Conservation (phyloP, 805 yeast genomes). For the Nakazawaea ernobii region DNA sequence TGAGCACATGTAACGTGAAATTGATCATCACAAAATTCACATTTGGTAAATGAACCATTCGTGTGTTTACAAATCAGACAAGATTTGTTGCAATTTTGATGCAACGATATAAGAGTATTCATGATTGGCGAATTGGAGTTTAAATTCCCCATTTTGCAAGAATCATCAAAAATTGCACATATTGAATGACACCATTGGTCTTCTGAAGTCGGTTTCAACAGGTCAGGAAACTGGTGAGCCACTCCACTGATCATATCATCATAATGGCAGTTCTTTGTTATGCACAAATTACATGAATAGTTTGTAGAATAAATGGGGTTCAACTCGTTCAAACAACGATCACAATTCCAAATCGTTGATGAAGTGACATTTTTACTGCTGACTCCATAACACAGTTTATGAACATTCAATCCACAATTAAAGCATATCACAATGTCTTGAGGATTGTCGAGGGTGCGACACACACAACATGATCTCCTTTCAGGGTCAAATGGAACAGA, state of each 20-base stretch:
- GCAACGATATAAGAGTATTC: slow-evolving; percentile 28
- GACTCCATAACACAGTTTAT: slow-evolving; percentile 64
- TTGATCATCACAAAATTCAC: slow-evolving; percentile 37
- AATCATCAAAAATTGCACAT: slow-evolving; percentile 57
- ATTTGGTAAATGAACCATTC: slow-evolving; percentile 46
- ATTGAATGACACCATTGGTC: slow-evolving; percentile 76
- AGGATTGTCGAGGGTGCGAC: slow-evolving; percentile 34
- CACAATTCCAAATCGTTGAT: slow-evolving; percentile 64
- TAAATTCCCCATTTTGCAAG: slow-evolving; percentile 37
- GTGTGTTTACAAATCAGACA: slow-evolving; percentile 41
- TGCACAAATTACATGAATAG: slow-evolving; percentile 65
- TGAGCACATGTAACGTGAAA: slow-evolving; percentile 59
- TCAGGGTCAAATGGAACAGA: slow-evolving; percentile 18
- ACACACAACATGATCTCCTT: slow-evolving; percentile 49
- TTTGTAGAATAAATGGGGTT: slow-evolving; percentile 52
- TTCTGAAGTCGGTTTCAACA: slow-evolving; percentile 57
- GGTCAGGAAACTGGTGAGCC: slow-evolving; percentile 46
- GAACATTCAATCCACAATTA: slow-evolving; percentile 66
- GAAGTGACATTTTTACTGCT: slow-evolving; percentile 12
- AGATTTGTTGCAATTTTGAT: slow-evolving; percentile 22
- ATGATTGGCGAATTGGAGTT: slow-evolving; percentile 40
- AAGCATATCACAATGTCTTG: slow-evolving; percentile 48
- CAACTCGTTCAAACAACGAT: slow-evolving; percentile 65
- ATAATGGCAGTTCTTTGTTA: slow-evolving; percentile 42
- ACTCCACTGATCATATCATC: slow-evolving; percentile 39